A percentile compares a stretch with the other conserved stretches of the same genome.
These are phyloP conservation scores for Candida sojae DNA, from an alignment of 1,139 yeast genomes.

Conservation along the genomic window DNA sequence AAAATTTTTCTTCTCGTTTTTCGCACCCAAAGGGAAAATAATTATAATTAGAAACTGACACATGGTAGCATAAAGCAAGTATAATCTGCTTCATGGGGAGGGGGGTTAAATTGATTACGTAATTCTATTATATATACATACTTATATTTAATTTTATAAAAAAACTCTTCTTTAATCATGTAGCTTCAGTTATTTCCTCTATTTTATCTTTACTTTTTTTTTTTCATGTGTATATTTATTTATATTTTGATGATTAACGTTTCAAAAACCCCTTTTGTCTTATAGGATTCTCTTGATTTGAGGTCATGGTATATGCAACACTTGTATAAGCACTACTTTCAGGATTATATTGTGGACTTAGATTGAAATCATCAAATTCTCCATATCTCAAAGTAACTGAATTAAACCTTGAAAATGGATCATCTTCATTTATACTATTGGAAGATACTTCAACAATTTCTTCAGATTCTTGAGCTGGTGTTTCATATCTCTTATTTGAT, in stretches of 20 bases:
- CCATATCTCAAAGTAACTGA: constrained; percentile 87
- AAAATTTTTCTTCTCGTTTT: background rate
- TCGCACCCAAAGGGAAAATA: constrained; percentile 1
- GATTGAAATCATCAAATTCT: constrained; percentile 37
- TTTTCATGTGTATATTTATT: background rate
- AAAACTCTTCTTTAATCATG: no score
- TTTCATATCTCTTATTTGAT: constrained; percentile 24
- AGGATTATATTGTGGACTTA: constrained; percentile 46
- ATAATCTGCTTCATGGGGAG: no score
- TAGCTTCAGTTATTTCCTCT: no score
- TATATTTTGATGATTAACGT: constrained; percentile 16
- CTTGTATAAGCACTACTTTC: constrained; percentile 62
- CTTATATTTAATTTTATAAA: no score
- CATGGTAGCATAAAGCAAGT: background rate
- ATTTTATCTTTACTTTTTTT: background rate
- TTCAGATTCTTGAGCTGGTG: constrained; percentile 13
- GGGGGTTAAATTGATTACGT: no score
- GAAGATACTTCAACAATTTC: constrained; percentile 20
- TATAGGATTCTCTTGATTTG: constrained; percentile 24
- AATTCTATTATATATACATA: background rate
- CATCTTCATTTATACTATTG: constrained; percentile 37
- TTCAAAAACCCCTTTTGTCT: constrained; percentile 35
- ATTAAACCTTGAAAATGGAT: constrained; percentile 86
- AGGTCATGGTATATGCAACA: constrained; percentile 63
- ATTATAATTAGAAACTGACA: background rate